phyloP scores from a whole-genome alignment of 805 yeast genomes.

The Lachancea waltii region DNA sequence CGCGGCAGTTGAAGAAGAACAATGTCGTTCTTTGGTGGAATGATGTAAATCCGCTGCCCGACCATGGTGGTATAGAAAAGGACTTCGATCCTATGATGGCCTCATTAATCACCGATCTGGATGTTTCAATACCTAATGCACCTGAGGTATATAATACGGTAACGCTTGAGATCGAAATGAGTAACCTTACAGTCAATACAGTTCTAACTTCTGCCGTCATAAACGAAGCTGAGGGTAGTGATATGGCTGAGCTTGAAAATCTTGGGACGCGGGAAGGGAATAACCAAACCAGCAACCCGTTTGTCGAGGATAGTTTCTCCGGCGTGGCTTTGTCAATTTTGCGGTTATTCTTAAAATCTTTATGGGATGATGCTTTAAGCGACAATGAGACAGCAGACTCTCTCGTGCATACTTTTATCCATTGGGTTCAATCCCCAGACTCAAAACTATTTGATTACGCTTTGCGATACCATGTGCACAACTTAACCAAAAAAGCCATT shows the following conservation, averaged over 20 bases:
- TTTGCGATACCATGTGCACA: conserved; percentile 81
- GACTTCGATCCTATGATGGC: conserved; percentile 43
- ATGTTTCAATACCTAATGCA: conserved; percentile 64
- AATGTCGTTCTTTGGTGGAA: conserved; percentile 94
- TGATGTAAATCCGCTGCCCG: conserved; percentile 59
- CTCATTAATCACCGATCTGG: conserved; percentile 45
- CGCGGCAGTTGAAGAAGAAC: conserved; percentile 60
- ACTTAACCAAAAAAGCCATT: conserved; percentile 73
- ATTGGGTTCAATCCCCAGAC: conserved; percentile 77
- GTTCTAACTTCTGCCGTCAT: conserved; percentile 76
- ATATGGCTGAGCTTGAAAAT: conserved; percentile 49
- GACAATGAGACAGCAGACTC: conserved; percentile 70
- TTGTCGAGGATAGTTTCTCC: conserved; percentile 81
- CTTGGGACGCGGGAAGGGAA: conserved; percentile 26
- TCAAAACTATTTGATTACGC: conserved; percentile 72
- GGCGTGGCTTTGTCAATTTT: conserved; percentile 64
- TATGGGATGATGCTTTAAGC: conserved; percentile 89
- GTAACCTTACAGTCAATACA: conserved; percentile 79
- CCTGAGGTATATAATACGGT: conserved; percentile 78
- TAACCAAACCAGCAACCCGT: conserved; percentile 26
- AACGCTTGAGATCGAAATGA: conserved; percentile 68
- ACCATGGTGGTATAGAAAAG: conserved; percentile 74
- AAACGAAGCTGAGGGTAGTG: conserved; percentile 85
- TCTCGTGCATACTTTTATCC: conserved; percentile 70
- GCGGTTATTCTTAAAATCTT: conserved; percentile 66